These are phyloP conservation scores for Sordaria brevicollis DNA, from an alignment of 495 filamentous ascomycete genomes.

Conservation along the genomic window DNA sequence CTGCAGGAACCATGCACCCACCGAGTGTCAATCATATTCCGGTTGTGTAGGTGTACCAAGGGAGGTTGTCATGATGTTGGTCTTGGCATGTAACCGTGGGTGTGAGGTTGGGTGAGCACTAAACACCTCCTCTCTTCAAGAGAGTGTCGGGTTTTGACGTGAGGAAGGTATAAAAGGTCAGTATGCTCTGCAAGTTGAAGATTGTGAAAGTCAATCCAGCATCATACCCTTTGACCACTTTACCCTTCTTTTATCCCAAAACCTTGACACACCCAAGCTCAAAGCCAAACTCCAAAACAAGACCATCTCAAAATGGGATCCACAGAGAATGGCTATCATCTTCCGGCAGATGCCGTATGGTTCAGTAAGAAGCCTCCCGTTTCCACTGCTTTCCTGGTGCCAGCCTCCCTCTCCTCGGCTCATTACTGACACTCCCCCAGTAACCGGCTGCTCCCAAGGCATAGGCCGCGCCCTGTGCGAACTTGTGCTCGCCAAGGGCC, in stretches of 20 bases:
- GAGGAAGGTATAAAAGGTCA: not conserved
- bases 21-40: not conserved
- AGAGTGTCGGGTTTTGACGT: not conserved
- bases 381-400: not conserved
- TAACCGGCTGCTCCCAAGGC: constrained; percentile 41
- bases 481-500: constrained; percentile 23
- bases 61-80: not conserved
- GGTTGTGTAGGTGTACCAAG: not conserved
- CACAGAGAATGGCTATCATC: constrained; percentile 26
- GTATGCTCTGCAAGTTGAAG: not conserved
- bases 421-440: constrained; percentile 11
- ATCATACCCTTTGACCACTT: not conserved
- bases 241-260: not conserved
- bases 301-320: constrained; percentile 16
- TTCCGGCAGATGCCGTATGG: constrained; percentile 40
- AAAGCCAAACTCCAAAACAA: constrained; percentile 5
- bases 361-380: constrained; percentile 30
- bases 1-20: not conserved
- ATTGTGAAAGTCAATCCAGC: not conserved
- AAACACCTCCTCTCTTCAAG: no score
- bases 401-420: not conserved
- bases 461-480: constrained; percentile 37
- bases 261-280: not conserved
- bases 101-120: no score
- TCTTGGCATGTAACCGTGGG: not conserved